Base-by-base conservation (phyloP, 1,139 yeast species). In the Candida neerlandica region DNA sequence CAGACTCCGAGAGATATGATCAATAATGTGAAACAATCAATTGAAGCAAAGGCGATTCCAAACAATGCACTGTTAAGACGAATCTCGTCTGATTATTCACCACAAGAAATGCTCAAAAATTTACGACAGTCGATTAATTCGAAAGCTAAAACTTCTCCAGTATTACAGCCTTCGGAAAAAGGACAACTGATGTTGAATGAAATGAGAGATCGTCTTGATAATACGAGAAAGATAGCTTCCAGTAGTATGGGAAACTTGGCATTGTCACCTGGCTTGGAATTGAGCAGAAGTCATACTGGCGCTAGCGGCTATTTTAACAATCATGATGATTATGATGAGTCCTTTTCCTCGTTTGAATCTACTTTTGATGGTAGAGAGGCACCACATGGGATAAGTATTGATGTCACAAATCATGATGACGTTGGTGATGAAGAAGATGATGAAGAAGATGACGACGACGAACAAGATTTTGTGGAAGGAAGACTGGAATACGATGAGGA, bases 171-270 rank as follows among this genome's bases (percentile, higher is more conserved):
- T 47, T 23, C 42, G 35, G 15, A 51, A 35, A 38, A 61, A 49
- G 45, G 56, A 47, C 44, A 56, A 50, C 21, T 53, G 44, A 48
- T 56, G 23, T 53, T 69, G 16, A 57, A 56, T 42, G 69, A 60
- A 38, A 61, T 69, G 35, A 55, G 72, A 49, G 68, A 65, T 29
- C 60, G 70, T 37, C 64, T 69, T 16, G 69, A 67, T 43, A 51
- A 48, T 19, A 45, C 49, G 15, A 41, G 50, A 48, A 54, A 42
- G 32, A 40, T 41, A 9, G 51, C 53, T 9, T 46, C 54, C 7
- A 42, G 34, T 41, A 53, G 51, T 21, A 32, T 44, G 34, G 41
- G 41, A 1, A 51, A 43, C 43, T 41, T 48, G 30, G 16, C 33
- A 6, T 15, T 43, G 12, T 34, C 44, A 16, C 46, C 54, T 7